Evolutionary conservation across 23 red algal species (phyloP).

Genomic region (Gracilariopsis chorda): DNA sequence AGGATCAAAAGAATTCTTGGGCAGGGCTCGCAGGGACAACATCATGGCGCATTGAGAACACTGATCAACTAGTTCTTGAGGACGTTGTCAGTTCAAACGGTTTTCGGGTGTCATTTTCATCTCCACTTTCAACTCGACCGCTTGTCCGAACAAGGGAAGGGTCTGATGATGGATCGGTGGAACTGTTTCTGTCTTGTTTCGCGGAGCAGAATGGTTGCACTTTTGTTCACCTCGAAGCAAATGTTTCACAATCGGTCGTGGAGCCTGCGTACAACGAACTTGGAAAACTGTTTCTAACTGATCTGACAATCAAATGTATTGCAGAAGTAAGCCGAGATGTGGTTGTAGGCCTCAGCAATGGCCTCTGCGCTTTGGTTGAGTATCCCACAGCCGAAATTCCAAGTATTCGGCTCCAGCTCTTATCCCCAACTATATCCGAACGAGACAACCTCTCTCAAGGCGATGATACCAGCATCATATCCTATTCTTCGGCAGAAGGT

Average conservation of each 20-base stretch:
- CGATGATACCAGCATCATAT: slow-evolving; percentile 46
- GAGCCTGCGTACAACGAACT: not conserved
- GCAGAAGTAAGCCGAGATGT: slow-evolving; percentile 5
- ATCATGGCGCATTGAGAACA: slow-evolving; percentile 32
- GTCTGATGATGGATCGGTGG: not conserved
- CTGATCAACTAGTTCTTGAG: slow-evolving; percentile 32
- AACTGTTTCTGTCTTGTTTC: slow-evolving; percentile 27
- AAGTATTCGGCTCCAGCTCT: not conserved
- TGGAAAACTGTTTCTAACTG: not conserved
- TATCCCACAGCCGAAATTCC: not conserved
- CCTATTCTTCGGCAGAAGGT: slow-evolving; percentile 18
- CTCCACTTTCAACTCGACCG: slow-evolving; percentile 15
- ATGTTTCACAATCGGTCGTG: not conserved
- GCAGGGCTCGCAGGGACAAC: slow-evolving; percentile 33
- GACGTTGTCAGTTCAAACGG: not conserved
- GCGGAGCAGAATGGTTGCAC: slow-evolving; percentile 8
- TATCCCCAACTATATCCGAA: not conserved
- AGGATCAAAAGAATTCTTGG: slow-evolving; percentile 32
- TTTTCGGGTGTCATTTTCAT: slow-evolving; percentile 38
- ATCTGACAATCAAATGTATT: slow-evolving; percentile 9
- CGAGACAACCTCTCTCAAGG: not conserved
- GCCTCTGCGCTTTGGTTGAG: slow-evolving; percentile 1
- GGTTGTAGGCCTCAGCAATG: slow-evolving; percentile 28
- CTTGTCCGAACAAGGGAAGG: not conserved
- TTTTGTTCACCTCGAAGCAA: not conserved